Base-by-base conservation (phyloP, 768 basidiomycete genomes). In the Naganishia onofrii region DNA sequence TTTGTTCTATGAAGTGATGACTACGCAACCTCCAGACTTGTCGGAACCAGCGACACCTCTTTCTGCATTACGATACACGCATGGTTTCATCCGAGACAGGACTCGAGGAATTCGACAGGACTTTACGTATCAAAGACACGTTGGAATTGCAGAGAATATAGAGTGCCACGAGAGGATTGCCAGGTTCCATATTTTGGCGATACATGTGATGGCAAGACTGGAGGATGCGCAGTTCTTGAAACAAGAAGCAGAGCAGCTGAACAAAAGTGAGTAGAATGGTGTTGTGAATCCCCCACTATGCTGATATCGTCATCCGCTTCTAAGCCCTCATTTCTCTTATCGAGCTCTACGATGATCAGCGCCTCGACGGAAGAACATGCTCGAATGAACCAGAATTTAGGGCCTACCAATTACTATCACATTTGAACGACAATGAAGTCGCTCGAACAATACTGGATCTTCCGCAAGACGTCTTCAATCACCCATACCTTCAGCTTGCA, bases 331-430 rank as follows among this genome's bases (percentile, higher is more conserved):
- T 92, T 79, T 92, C 90, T 75, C 84, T 98, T 67, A 93, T 92
- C 80, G 91, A 97, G 77, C 93, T 92, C 75, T 95, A 96, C 77
- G 88, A 91, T 72, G 94, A 96, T 76, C 88, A 90, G 69, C 80
- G 85, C 23, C 29, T 68, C 13, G 67, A 67, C 28, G 67, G 67
- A 1, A 67, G 51, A 17, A 74, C 76, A 0, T 90, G 89, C 12
- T 87, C 89, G 0, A 90, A 89, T 46, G 94, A 98, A 77, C 86
- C 97, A 55, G 95, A 99, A 81, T 96, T 99, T 88, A 88, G 92
- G 36, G 88, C 96, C 0, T 99, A 97, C 81, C 91, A 94, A 77
- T 88, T 94, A 56, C 86, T 98, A 34, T 89, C 96, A 32, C 92
- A 96, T 75, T 89, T 97, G 53, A 88, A 92, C 32, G 90, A 93